These are phyloP conservation scores for Leccinum broughii DNA, from an alignment of 768 basidiomycete species.

Conservation along the genomic window DNA sequence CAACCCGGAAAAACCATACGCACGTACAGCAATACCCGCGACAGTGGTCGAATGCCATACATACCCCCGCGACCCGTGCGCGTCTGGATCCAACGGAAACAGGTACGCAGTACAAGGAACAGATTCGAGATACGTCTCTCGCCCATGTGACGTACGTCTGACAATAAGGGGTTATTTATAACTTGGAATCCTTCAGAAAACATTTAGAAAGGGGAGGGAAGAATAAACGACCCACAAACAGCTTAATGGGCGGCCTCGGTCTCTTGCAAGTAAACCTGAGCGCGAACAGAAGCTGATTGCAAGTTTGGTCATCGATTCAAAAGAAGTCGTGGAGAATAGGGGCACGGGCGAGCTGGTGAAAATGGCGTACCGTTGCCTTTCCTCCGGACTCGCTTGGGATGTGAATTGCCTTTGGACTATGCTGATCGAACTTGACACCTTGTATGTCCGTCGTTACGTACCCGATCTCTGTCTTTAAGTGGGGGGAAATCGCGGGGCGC, in stretches of 20 bases:
- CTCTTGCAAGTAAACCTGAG: not conserved
- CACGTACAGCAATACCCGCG: not conserved
- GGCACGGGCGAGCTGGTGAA: not conserved
- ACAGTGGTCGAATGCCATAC: not conserved
- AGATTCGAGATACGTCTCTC: not conserved
- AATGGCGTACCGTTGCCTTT: not conserved
- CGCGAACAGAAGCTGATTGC: not conserved
- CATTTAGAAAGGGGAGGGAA: not conserved
- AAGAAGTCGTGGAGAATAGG: not conserved
- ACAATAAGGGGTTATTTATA: not conserved
- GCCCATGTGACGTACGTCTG: not conserved
- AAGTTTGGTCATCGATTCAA: not conserved
- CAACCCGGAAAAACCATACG: not conserved
- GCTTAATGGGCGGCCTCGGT: not conserved
- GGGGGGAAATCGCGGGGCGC: not conserved
- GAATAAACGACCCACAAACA: not conserved
- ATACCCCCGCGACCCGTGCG: not conserved
- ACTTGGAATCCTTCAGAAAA: not conserved
- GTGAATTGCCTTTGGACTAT: not conserved
- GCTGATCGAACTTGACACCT: not conserved
- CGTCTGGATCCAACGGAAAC: not conserved
- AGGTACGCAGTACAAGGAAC: not conserved
- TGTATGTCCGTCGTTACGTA: not conserved
- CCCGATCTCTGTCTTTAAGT: not conserved
- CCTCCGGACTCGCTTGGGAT: not conserved